phyloP scores from a whole-genome alignment of 805 yeast genomes.

The Ogataea saltuana region DNA sequence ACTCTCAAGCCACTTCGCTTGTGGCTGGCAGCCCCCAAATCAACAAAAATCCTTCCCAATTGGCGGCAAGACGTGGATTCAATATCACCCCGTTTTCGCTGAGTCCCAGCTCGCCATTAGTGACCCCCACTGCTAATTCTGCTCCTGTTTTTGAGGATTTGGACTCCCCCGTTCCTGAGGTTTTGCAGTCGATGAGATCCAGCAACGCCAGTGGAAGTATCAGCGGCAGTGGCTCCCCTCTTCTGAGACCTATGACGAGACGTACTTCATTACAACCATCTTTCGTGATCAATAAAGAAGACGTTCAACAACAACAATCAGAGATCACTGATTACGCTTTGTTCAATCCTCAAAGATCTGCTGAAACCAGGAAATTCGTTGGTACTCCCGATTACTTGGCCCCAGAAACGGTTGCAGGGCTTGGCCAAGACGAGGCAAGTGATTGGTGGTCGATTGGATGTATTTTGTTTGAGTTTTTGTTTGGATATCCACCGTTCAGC shows the following conservation, averaged over 20 bases:
- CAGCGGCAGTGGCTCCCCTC: constrained; percentile 45
- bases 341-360: constrained; percentile 60
- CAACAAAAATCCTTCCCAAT: neutral
- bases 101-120: constrained; percentile 28
- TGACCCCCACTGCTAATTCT: constrained; percentile 21
- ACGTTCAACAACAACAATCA: constrained; percentile 24
- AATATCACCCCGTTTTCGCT: constrained; percentile 32
- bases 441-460: constrained; percentile 99
- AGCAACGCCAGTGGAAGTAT: constrained; percentile 30
- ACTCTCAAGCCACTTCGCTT: constrained; percentile 17
- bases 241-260: constrained; percentile 46
- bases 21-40: constrained; percentile 8
- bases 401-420: constrained; percentile 90
- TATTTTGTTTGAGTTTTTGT: constrained; percentile 84
- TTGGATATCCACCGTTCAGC: constrained; percentile 95
- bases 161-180: constrained; percentile 17
- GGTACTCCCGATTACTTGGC: constrained; percentile 99
- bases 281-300: constrained; percentile 53
- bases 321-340: constrained; percentile 53
- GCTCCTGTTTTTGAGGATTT: constrained; percentile 19
- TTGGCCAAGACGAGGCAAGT: constrained; percentile 78
- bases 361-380: constrained; percentile 66
- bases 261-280: constrained; percentile 58
- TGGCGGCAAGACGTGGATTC: constrained; percentile 13
- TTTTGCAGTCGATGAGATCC: constrained; percentile 23